Evolutionary conservation across 768 basidiomycete genomes (phyloP).

Genomic region (Boletus coccyginus): DNA sequence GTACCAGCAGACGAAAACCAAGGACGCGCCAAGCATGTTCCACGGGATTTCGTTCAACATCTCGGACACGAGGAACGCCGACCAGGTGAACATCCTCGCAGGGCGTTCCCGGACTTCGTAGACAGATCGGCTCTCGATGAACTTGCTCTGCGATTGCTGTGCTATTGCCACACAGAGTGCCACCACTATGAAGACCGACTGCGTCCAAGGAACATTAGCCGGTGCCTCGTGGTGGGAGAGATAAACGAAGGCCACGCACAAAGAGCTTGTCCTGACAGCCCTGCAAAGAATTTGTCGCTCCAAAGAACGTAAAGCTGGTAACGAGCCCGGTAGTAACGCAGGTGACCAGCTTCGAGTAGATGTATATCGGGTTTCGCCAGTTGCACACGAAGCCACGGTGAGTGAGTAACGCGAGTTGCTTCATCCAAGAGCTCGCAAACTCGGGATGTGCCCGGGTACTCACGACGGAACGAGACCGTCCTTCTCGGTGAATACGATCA

Average conservation of each 20-base stretch:
- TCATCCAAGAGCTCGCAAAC: constrained; percentile 40
- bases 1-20: constrained; percentile 50
- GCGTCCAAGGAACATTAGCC: neutral
- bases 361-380: constrained; percentile 42
- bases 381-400: constrained; percentile 31
- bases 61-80: constrained; percentile 52
- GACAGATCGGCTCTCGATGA: constrained; percentile 50
- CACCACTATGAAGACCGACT: constrained; percentile 52
- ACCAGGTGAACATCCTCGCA: constrained; percentile 63
- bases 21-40: constrained; percentile 38
- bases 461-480: constrained; percentile 22
- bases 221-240: neutral
- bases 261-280: constrained; percentile 45
- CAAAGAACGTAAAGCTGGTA: constrained; percentile 44
- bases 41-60: constrained; percentile 46
- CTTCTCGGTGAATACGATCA: constrained; percentile 40
- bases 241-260: constrained; percentile 19
- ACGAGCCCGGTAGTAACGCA: constrained; percentile 35
- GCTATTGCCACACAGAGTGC: constrained; percentile 44
- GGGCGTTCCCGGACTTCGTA: constrained; percentile 66
- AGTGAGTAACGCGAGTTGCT: constrained; percentile 33
- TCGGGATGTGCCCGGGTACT: constrained; percentile 23
- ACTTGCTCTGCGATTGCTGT: constrained; percentile 59
- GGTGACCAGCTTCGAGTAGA: constrained; percentile 37
- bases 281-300: constrained; percentile 35